Conservation (phyloP, 2,329 filamentous ascomycete genomes). For the Metarhizium guizhouense region DNA sequence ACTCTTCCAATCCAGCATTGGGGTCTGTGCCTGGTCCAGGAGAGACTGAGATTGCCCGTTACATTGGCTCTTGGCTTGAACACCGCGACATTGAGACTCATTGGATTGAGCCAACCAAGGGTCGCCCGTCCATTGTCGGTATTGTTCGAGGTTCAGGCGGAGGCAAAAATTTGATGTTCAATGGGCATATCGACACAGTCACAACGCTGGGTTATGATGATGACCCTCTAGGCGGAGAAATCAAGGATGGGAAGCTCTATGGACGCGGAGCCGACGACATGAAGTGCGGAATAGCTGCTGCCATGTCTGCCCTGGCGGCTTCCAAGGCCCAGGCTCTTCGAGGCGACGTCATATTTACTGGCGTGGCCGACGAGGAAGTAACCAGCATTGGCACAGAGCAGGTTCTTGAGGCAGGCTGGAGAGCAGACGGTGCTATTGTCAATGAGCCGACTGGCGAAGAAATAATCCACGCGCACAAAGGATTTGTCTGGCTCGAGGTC, state of each 20-base stretch:
- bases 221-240: conserved; percentile 33
- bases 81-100: conserved; percentile 41
- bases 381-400: conserved; percentile 41
- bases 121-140: conserved; percentile 41
- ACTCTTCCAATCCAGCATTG: conserved; percentile 38
- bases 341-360: conserved; percentile 43
- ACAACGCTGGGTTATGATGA: conserved; percentile 36
- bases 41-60: conserved; percentile 35
- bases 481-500: conserved; percentile 38
- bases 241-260: conserved; percentile 29
- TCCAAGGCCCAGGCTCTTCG: conserved; percentile 27
- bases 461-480: conserved; percentile 38
- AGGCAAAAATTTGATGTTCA: conserved; percentile 41
- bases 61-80: conserved; percentile 39
- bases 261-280: conserved; percentile 41
- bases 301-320: conserved; percentile 30
- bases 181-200: conserved; percentile 45
- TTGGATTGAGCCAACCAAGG: conserved; percentile 35
- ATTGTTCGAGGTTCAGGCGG: conserved; percentile 35
- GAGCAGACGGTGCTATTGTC: conserved; percentile 41
- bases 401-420: conserved; percentile 41
- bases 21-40: conserved; percentile 33
- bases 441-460: conserved; percentile 35
- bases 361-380: conserved; percentile 45
- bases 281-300: conserved; percentile 41